Evolutionary conservation across 371 early-diverging fungal genomes (phyloP), one percentile per base, ranked within the genome.

Genomic region (Mortierella sp.): DNA sequence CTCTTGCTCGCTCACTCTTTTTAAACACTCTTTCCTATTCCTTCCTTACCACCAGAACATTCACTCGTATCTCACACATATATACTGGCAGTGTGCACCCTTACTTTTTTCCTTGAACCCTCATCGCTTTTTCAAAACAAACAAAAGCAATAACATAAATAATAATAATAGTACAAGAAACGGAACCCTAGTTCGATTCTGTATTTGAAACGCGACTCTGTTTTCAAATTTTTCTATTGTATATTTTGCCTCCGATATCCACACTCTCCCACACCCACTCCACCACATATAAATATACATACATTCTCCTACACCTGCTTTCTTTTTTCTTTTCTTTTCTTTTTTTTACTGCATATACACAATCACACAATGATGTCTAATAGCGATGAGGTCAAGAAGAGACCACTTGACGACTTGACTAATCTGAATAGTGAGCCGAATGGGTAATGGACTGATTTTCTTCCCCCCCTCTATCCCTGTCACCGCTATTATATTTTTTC

Each of bases 381-480:
- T 53, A 63, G 66, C 63, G 70, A 69, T 50, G 80, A 79, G 67
- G 80, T 74, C 74, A 79, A 74, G 65, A 79, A 79, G 71, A 66
- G 80, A 58, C 80, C 80, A 47, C 53, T 74, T 32, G 80, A 79
- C 43, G 74, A 74, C 45, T 33, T 66, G 47, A 58, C 33, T 13
- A 22, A 58, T 55, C 59, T 77, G 69, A 69, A 58, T 62, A 63
- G 60, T 40, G 61, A 70, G 53, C 64, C 67, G 33, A 74, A 74
- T 62, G 80, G 74, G 74, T 74, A 74, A 66, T 55, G 55, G 33
- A 28, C 33, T 41, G 4, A 21, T 43, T 53, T 33, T 36, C 15
- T 43, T 61, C 36, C 55, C 11, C 11, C 19, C 47, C 24, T 32
- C 67, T 45, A n/a, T 45, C 45, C 11, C 13, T 43, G 43, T 43